phyloP scores from a whole-genome alignment of 306 rosid species.

The Cucumis sativus region Cucumber_9930_V3 NC_026657.2:40658501-40659000 shows the following conservation, averaged over 20 bases:
- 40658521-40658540: neutral
- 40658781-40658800: no score
- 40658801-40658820: no score
- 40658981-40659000: neutral
- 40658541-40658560: neutral
- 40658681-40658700: no score
- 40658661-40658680: neutral
- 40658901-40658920: neutral
- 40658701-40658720: no score
- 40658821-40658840: no score
- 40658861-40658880: no score
- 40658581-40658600: neutral
- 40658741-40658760: no score
- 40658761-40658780: no score
- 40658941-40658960: neutral
- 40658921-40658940: neutral
- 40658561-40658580: neutral
- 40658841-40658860: no score
- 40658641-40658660: neutral
- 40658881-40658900: neutral
- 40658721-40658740: no score
- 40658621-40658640: neutral
- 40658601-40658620: neutral
- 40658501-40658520: neutral
- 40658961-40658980: neutral